Evolutionary conservation across 257 asterid species (phyloP).

Genomic region (Rhazya stricta): DNA sequence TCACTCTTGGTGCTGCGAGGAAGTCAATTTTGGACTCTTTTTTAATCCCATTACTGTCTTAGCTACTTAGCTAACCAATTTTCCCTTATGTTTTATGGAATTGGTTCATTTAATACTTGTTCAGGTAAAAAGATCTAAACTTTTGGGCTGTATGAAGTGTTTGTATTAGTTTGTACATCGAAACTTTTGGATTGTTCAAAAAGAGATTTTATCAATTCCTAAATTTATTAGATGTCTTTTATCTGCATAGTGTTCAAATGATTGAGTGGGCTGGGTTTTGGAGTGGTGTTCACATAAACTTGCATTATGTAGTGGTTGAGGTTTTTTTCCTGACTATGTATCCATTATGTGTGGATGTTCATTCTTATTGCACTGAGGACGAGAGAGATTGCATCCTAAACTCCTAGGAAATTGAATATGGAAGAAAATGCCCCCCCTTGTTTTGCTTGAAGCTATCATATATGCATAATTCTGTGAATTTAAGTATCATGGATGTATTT

Average conservation of each 20-base stretch:
- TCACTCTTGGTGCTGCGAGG: not conserved
- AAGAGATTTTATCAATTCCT: not conserved
- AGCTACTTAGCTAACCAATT: not conserved
- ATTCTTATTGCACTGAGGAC: not conserved
- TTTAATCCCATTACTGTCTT: not conserved
- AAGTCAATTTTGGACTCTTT: not conserved
- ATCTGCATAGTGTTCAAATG: not conserved
- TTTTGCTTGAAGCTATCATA: not conserved
- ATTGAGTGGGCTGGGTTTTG: not conserved
- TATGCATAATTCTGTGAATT: not conserved
- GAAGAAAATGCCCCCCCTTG: not conserved
- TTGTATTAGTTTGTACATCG: not conserved
- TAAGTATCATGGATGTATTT: not conserved
- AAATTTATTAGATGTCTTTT: not conserved
- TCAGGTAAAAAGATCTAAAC: not conserved
- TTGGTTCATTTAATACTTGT: not conserved
- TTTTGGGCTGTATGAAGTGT: not conserved
- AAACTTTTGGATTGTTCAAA: not conserved
- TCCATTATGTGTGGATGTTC: not conserved
- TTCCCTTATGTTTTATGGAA: not conserved
- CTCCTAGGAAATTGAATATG: not conserved
- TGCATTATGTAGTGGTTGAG: not conserved
- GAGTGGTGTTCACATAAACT: not conserved
- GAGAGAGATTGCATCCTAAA: not conserved
- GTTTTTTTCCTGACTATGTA: not conserved